A percentile compares a stretch with the other conserved stretches of the same genome.
Evolutionary conservation across 2,329 filamentous ascomycete genomes (phyloP).

Genomic region (Curvularia sp.): DNA sequence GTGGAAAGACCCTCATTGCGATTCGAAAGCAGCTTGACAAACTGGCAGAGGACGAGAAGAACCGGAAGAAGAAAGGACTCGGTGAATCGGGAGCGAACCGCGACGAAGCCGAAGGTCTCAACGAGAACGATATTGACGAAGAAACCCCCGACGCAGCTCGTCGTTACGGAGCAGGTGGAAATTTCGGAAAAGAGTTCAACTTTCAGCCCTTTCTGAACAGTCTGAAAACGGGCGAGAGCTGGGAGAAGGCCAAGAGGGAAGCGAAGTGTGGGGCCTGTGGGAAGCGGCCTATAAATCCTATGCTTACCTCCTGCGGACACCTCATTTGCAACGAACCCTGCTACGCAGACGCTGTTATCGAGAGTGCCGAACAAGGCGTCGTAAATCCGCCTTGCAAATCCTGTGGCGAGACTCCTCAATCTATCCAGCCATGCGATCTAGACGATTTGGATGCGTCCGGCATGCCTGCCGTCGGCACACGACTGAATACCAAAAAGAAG

Average conservation of each 20-base stretch:
- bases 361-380: slow-evolving; percentile 31
- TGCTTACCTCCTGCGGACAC: slow-evolving; percentile 62
- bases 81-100: slow-evolving; percentile 14
- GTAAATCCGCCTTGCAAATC: slow-evolving; percentile 35
- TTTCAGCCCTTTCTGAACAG: slow-evolving; percentile 52
- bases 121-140: slow-evolving; percentile 1
- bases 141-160: not conserved
- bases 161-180: slow-evolving; percentile 6
- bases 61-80: slow-evolving; percentile 7
- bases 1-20: slow-evolving; percentile 29
- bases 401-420: slow-evolving; percentile 43
- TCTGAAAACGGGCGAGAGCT: slow-evolving; percentile 43
- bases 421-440: slow-evolving; percentile 29
- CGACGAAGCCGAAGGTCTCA: not conserved
- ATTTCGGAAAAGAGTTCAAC: slow-evolving; percentile 50
- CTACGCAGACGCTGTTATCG: slow-evolving; percentile 43
- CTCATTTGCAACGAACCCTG: slow-evolving; percentile 62
- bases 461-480: slow-evolving; percentile 22
- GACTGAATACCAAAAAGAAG: slow-evolving; percentile 24
- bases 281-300: slow-evolving; percentile 48
- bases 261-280: slow-evolving; percentile 55
- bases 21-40: slow-evolving; percentile 43
- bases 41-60: slow-evolving; percentile 28
- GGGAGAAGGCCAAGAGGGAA: slow-evolving; percentile 53
- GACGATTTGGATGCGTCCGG: slow-evolving; percentile 17